Evolutionary conservation across 176 grass and related monocot genomes (phyloP).

Genomic region (Tuctoria greenei): DNA sequence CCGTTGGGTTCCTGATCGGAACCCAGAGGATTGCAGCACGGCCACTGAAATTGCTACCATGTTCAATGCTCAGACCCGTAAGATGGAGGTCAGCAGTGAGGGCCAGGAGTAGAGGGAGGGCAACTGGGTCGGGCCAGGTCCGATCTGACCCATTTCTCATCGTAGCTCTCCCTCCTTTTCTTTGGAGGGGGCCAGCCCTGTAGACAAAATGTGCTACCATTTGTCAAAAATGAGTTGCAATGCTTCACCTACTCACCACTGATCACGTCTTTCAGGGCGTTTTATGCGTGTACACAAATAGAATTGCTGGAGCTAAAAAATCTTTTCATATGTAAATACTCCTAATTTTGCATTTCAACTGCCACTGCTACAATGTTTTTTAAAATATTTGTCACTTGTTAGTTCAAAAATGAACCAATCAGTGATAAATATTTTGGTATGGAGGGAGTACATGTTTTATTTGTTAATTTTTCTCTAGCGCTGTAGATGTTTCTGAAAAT

Average conservation of each 20-base stretch:
- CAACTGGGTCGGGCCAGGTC: not conserved
- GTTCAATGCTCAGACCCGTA: constrained; percentile 74
- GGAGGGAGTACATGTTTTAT: not conserved
- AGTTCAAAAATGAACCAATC: too few relatives aligned
- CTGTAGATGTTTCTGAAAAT: not conserved
- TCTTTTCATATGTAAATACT: not conserved
- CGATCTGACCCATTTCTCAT: not conserved
- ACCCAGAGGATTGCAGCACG: constrained; percentile 64
- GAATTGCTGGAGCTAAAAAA: constrained; percentile 3
- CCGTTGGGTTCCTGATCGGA: constrained; percentile 53
- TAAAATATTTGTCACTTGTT: too few relatives aligned
- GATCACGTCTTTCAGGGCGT: not conserved
- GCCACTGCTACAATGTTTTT: too few relatives aligned
- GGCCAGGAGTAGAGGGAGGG: constrained; percentile 14
- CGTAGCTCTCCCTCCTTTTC: not conserved
- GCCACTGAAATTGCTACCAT: constrained; percentile 65
- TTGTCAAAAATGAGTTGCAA: not conserved
- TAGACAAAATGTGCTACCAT: not conserved
- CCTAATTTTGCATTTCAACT: not conserved
- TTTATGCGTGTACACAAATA: constrained; percentile 28
- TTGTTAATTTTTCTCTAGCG: not conserved
- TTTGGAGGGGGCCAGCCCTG: not conserved
- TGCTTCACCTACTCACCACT: not conserved
- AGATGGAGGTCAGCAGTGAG: constrained; percentile 56
- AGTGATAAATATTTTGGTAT: too few relatives aligned